A percentile compares a stretch with the other conserved stretches of the same genome.
Conservation (phyloP, 202 grass and related monocot species). For the Sporobolus alterniflorus region DNA sequence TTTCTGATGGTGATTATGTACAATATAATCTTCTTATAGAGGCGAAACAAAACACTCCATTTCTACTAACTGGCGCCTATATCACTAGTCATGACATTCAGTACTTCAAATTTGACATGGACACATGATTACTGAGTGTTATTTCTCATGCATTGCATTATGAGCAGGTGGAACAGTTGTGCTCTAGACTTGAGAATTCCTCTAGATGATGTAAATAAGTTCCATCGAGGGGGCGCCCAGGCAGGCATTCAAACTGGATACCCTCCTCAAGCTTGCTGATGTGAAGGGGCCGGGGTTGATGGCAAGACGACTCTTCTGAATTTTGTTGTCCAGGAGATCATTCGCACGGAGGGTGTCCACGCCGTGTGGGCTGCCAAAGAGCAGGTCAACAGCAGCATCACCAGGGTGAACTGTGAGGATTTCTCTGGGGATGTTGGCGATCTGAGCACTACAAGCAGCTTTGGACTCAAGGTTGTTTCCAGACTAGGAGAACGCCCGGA, state of each 20-base stretch:
- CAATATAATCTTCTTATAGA: not conserved
- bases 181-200: slow-evolving; percentile 12
- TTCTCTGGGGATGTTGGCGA: slow-evolving; percentile 42
- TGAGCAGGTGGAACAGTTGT: slow-evolving; percentile 40
- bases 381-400: slow-evolving; percentile 45
- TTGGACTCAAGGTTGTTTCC: slow-evolving; percentile 73
- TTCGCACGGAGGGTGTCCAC: slow-evolving; percentile 74
- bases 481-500: slow-evolving; percentile 68
- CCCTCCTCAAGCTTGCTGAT: slow-evolving; percentile 82
- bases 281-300: slow-evolving; percentile 80
- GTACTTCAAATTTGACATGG: not conserved
- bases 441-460: slow-evolving; percentile 66
- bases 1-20: not conserved
- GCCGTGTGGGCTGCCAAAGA: slow-evolving; percentile 53
- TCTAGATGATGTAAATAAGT: slow-evolving; percentile 41
- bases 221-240: slow-evolving; percentile 59
- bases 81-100: slow-evolving; percentile 2
- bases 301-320: slow-evolving; percentile 94
- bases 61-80: not conserved
- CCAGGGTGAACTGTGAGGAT: slow-evolving; percentile 43
- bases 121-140: slow-evolving; percentile 2
- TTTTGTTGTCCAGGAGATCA: slow-evolving; percentile 86
- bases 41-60: not conserved
- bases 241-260: slow-evolving; percentile 96
- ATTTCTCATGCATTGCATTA: slow-evolving; percentile 29